These are phyloP conservation scores for Talaromyces sp. DNA, from an alignment of 2,329 filamentous ascomycete species.

Conservation along the genomic window DNA sequence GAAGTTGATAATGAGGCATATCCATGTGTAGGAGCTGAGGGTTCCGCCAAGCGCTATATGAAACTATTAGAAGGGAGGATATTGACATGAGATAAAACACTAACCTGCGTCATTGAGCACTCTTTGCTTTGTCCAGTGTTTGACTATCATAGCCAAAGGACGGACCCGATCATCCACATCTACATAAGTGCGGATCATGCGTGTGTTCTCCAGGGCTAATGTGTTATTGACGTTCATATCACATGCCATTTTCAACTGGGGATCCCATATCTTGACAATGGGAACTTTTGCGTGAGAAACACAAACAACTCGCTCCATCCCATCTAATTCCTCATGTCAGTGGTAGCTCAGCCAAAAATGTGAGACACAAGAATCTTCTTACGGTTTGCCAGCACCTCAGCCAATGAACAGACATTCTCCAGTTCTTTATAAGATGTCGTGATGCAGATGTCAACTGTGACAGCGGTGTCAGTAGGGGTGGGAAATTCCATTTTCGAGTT, in stretches of 20 bases:
- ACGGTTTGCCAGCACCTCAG: conserved; percentile 80
- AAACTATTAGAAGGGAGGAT: conserved; percentile 16
- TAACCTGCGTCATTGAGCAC: conserved; percentile 94
- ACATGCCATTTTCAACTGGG: conserved; percentile 79
- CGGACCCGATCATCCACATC: conserved; percentile 87
- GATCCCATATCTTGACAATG: conserved; percentile 98
- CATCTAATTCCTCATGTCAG: conserved; percentile 54
- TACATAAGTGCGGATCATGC: conserved; percentile 97
- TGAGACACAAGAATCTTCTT: conserved; percentile 37
- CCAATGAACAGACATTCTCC: conserved; percentile 86
- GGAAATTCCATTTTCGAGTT: not conserved
- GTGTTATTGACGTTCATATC: conserved; percentile 99
- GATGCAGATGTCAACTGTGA: conserved; percentile 90
- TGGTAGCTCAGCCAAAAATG: not conserved
- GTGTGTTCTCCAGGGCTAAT: conserved; percentile 87
- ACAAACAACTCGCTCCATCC: conserved; percentile 95
- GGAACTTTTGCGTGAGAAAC: conserved; percentile 93
- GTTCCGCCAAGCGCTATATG: conserved; percentile 78
- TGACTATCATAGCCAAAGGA: conserved; percentile 92
- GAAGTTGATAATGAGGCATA: conserved; percentile 96
- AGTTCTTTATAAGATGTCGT: conserved; percentile 84
- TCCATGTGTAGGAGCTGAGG: conserved; percentile 98
- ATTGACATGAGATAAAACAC: conserved; percentile 25
- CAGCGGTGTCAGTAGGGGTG: not conserved
- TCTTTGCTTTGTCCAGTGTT: conserved; percentile 91